Base-by-base conservation (phyloP, 179 eudicot genomes). In the Silene noctiflora region DNA sequence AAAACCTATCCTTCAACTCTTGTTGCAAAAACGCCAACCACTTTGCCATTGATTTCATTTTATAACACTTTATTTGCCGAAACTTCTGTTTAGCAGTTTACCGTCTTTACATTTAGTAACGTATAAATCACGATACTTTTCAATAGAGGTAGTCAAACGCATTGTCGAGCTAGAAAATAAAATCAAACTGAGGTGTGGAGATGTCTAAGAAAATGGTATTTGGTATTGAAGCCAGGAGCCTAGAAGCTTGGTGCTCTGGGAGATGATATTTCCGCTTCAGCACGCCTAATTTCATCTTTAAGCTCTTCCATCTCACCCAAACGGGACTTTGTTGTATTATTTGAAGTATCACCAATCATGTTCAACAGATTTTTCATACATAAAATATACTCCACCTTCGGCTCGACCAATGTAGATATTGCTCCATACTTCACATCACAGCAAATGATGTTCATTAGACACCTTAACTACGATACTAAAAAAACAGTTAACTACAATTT, bases 221-320 rank as follows among this genome's bases (percentile, higher is more conserved):
- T 1, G 39, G 39, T 33, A 33, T 33, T 33, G 39, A 33, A 33
- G 39, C 39, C 46, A 62, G 4, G 70, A 75, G 22, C 62, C 24
- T 78, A 72, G 13, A 56, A 4, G 6, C 22, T 24, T 6, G 39
- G 60, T 24, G 16, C 61, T 46, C 35, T 69, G 6, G n/a, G 53
- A 12, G 56, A 66, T 24, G 82, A 65, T 68, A 87, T 75, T 65
- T 86, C 88, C n/a, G 60, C 83, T 83, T 90, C 93, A 53, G 86
- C 71, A 5, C 72, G 84, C 77, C 75, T 75, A 80, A 89, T 48
- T 51, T 51, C 58, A 12, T 51, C 58, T 51, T 51, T 51, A 14
- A 51, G 17, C 17, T 51, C 58, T 51, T 51, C 58, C 58, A 51
- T 51, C n/a, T 51, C 58, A 3, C n/a, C 58, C n/a, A 51, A 13